Evolutionary conservation across 1,284 basidiomycete genomes (phyloP).

Genomic region (Ceratobasidium papillatum): DNA sequence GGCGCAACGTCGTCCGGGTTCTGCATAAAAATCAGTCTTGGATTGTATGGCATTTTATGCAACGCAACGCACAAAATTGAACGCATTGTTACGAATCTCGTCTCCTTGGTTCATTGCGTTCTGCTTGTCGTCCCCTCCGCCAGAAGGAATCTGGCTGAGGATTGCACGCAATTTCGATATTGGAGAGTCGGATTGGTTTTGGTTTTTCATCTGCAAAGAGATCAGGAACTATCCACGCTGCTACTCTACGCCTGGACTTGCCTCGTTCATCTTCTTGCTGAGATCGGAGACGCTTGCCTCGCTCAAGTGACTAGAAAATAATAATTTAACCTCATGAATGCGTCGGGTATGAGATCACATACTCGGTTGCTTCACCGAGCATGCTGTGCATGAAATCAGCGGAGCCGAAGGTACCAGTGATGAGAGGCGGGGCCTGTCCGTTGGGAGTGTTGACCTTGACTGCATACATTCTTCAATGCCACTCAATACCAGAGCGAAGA

Average conservation of each 20-base stretch:
- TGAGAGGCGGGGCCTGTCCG: constrained; percentile 75
- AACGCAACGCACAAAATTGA: constrained; percentile 59
- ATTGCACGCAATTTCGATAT: constrained; percentile 58
- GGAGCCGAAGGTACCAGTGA: constrained; percentile 86
- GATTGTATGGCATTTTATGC: neutral
- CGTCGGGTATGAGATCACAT: constrained; percentile 45
- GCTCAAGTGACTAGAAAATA: constrained; percentile 60
- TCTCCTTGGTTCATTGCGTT: constrained; percentile 64
- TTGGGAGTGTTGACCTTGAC: constrained; percentile 73
- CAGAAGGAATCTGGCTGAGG: constrained; percentile 62
- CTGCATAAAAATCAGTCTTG: constrained; percentile 34
- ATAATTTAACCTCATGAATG: neutral
- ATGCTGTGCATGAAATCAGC: constrained; percentile 80
- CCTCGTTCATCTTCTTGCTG: constrained; percentile 69
- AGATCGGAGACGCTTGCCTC: constrained; percentile 84
- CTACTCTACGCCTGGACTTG: constrained; percentile 45
- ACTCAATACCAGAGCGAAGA: neutral
- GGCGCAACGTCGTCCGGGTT: constrained; percentile 64
- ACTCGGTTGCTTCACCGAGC: constrained; percentile 68
- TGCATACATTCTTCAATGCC: constrained; percentile 44
- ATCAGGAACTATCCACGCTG: neutral
- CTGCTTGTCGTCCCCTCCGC: constrained; percentile 57
- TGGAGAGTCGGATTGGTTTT: constrained; percentile 53
- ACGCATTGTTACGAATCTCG: constrained; percentile 62
- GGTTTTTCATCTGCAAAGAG: constrained; percentile 51